A percentile compares a stretch with the other conserved stretches of the same genome.
These are phyloP conservation scores for Phlebiopsis gigantea DNA, from an alignment of 768 basidiomycete genomes.

Conservation along the genomic window DNA sequence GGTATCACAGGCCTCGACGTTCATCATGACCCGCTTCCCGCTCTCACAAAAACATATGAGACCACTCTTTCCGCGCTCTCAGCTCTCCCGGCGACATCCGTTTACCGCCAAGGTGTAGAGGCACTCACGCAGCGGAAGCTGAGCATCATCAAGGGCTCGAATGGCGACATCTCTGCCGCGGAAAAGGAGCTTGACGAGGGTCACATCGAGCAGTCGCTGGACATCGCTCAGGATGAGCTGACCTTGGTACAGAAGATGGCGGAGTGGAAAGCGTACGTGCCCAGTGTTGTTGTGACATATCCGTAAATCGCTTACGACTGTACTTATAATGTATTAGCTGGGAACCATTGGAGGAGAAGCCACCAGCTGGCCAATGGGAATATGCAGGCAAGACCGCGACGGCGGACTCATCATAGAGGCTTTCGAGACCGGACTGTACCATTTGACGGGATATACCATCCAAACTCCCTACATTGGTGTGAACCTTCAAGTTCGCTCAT, in stretches of 20 bases:
- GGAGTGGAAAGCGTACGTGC: slow-evolving; percentile 95
- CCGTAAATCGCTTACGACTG: neutral
- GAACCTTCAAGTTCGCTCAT: no score
- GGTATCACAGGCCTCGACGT: slow-evolving; percentile 82
- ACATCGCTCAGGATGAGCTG: slow-evolving; percentile 80
- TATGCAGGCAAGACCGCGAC: slow-evolving; percentile 58
- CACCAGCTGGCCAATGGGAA: slow-evolving; percentile 84
- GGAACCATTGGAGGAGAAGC: slow-evolving; percentile 82
- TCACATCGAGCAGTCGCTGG: slow-evolving; percentile 81
- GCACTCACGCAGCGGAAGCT: slow-evolving; percentile 80
- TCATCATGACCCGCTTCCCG: slow-evolving; percentile 81
- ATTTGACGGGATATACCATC: slow-evolving; percentile 2
- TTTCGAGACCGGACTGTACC: neutral
- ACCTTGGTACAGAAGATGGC: slow-evolving; percentile 73
- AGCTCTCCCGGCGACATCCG: slow-evolving; percentile 72
- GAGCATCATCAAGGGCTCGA: slow-evolving; percentile 61
- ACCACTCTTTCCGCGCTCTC: slow-evolving; percentile 67
- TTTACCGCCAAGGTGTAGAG: slow-evolving; percentile 87
- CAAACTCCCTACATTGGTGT: neutral
- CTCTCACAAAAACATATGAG: slow-evolving; percentile 68
- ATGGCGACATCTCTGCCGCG: slow-evolving; percentile 57
- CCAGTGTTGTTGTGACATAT: neutral
- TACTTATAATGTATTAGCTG: slow-evolving; percentile 47
- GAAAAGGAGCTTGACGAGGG: slow-evolving; percentile 80
- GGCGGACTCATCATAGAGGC: slow-evolving; percentile 27